Conservation (phyloP, 1,284 basidiomycete genomes). For the Apiotrichum akiyoshidainum region DNA sequence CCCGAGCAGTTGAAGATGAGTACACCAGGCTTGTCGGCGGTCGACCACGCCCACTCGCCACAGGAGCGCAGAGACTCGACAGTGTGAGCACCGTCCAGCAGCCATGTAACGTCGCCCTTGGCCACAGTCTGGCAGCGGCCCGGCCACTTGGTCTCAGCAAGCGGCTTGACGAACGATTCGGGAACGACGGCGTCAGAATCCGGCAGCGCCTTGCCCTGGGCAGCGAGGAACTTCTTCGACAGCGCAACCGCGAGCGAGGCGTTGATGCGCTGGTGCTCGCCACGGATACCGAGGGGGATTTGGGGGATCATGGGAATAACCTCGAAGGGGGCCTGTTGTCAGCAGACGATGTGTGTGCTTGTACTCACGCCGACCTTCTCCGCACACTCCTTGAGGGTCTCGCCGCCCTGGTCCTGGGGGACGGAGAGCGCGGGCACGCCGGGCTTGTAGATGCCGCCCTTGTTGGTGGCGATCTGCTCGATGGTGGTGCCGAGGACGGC, state of each 20-base stretch:
- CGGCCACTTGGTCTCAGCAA: constrained; percentile 80
- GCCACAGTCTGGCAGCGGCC: constrained; percentile 91
- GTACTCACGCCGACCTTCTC: constrained; percentile 60
- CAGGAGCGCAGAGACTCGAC: constrained; percentile 83
- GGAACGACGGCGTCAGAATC: constrained; percentile 53
- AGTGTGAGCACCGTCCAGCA: constrained; percentile 94
- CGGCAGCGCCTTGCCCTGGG: constrained; percentile 33
- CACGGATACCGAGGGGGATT: constrained; percentile 68
- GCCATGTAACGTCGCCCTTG: constrained; percentile 64
- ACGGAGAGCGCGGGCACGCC: constrained; percentile 83
- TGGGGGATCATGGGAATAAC: constrained; percentile 38
- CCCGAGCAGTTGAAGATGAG: constrained; percentile 96
- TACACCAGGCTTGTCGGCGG: constrained; percentile 52
- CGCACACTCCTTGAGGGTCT: constrained; percentile 66
- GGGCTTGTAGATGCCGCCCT: constrained; percentile 94
- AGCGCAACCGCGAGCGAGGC: constrained; percentile 82
- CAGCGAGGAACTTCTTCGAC: constrained; percentile 64
- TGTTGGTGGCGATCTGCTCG: constrained; percentile 87
- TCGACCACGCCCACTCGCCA: constrained; percentile 65
- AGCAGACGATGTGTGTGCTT: background rate
- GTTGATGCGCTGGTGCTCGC: constrained; percentile 85
- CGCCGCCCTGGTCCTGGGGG: constrained; percentile 65
- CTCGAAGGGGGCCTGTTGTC: constrained; percentile 47
- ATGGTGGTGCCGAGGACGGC: constrained; percentile 85
- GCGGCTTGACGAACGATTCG: constrained; percentile 59